Evolutionary conservation across 2,329 filamentous ascomycete genomes (phyloP).

Genomic region (Colletotrichum lini): DNA sequence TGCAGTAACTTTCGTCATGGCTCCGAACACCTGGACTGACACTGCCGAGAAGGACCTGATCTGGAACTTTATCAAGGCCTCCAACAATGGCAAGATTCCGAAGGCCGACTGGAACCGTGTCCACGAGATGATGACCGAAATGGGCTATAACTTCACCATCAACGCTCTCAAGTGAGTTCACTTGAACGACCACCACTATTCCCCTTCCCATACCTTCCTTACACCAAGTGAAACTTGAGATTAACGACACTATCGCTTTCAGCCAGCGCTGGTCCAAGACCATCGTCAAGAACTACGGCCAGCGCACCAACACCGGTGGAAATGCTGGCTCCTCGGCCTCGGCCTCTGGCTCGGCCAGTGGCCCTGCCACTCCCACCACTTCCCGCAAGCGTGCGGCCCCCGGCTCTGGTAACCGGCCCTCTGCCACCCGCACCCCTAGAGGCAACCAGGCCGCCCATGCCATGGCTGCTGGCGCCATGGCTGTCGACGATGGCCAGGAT

Average conservation of each 20-base stretch:
- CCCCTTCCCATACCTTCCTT: background rate
- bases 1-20: background rate
- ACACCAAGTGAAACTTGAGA: background rate
- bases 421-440: background rate
- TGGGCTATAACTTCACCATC: slow-evolving; percentile 55
- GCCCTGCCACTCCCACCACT: background rate
- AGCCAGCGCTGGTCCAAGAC: slow-evolving; percentile 58
- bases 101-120: slow-evolving; percentile 53
- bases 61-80: slow-evolving; percentile 51
- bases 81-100: slow-evolving; percentile 46
- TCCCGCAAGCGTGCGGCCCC: slow-evolving; percentile 30
- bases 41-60: slow-evolving; percentile 56
- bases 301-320: slow-evolving; percentile 43
- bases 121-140: slow-evolving; percentile 49
- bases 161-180: slow-evolving; percentile 56
- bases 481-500: slow-evolving; percentile 18
- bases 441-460: slow-evolving; percentile 18
- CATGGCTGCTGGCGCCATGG: slow-evolving; percentile 21
- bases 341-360: background rate
- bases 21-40: slow-evolving; percentile 48
- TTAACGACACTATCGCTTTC: background rate
- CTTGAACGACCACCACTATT: background rate
- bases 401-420: background rate
- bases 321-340: background rate
- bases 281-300: slow-evolving; percentile 54